Percentiles rank a stretch among this genome's conserved stretches.
These are phyloP conservation scores for Colletotrichum costaricense DNA, from an alignment of 2,329 filamentous ascomycete species.

Conservation along the genomic window DNA sequence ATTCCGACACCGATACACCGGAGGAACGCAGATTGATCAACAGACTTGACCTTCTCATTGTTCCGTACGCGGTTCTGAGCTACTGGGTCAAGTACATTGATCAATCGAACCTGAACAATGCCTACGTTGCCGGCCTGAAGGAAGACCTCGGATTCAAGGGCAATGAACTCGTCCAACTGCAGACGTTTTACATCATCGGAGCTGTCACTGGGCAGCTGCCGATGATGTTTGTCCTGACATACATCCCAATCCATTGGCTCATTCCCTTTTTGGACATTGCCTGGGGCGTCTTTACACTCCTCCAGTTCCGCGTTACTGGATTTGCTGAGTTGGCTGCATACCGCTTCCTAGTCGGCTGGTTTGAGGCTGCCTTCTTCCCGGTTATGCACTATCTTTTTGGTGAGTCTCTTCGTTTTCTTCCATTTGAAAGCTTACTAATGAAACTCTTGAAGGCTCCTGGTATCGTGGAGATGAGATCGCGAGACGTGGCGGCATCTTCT, in stretches of 20 bases:
- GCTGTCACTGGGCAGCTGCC: constrained; percentile 42
- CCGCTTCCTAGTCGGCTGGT: constrained; percentile 49
- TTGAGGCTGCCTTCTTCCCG: constrained; percentile 46
- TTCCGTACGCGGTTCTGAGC: constrained; percentile 46
- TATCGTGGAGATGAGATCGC: constrained; percentile 57
- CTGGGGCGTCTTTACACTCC: constrained; percentile 68
- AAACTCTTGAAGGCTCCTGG: constrained; percentile 54
- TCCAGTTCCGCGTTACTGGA: constrained; percentile 43
- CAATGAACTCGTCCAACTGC: constrained; percentile 42
- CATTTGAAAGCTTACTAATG: constrained; percentile 45
- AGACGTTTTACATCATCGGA: constrained; percentile 41
- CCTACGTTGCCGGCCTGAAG: constrained; percentile 44
- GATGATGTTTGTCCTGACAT: constrained; percentile 44
- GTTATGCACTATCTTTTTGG: constrained; percentile 53
- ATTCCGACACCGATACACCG: constrained; percentile 58
- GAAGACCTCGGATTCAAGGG: constrained; percentile 41
- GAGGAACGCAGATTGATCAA: constrained; percentile 53
- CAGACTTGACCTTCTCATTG: constrained; percentile 54
- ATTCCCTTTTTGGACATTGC: constrained; percentile 52
- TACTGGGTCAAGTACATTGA: constrained; percentile 42
- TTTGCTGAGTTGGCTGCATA: constrained; percentile 38
- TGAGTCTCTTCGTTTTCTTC: not conserved
- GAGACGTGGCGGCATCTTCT: constrained; percentile 56
- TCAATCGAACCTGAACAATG: constrained; percentile 49
- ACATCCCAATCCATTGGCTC: constrained; percentile 42